These are phyloP conservation scores for Deakozyma indianensis DNA, from an alignment of 805 yeast genomes.

Conservation along the genomic window DNA sequence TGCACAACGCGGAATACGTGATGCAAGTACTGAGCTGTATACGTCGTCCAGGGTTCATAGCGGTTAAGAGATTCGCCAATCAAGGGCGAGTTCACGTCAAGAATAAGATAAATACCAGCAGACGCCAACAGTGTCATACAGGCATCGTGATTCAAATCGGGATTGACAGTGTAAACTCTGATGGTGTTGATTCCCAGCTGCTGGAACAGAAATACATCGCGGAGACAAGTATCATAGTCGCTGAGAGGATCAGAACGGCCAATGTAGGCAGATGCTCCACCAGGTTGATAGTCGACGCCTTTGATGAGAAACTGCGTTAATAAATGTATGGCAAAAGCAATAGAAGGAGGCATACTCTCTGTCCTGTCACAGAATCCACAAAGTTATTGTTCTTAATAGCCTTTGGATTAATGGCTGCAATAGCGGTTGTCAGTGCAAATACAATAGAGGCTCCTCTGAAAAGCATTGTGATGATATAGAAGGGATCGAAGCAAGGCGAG, in stretches of 20 bases:
- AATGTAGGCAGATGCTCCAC: constrained; percentile 69
- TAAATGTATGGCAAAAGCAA: not conserved
- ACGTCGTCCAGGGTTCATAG: constrained; percentile 88
- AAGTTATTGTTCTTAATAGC: constrained; percentile 57
- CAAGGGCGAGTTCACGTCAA: constrained; percentile 85
- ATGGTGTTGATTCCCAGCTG: constrained; percentile 76
- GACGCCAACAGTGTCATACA: constrained; percentile 87
- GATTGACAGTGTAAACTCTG: constrained; percentile 76
- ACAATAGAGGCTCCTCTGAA: not conserved
- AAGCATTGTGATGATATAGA: not conserved
- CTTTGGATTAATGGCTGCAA: constrained; percentile 43
- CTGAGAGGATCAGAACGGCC: constrained; percentile 57
- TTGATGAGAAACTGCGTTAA: constrained; percentile 46
- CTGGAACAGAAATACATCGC: constrained; percentile 73
- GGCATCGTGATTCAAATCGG: constrained; percentile 65
- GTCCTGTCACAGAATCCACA: constrained; percentile 55
- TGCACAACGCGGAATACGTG: constrained; percentile 71
- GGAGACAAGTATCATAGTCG: constrained; percentile 53
- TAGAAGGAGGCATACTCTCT: constrained; percentile 39
- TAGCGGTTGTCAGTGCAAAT: not conserved
- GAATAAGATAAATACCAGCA: constrained; percentile 81
- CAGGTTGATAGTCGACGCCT: constrained; percentile 94
- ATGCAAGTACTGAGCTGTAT: constrained; percentile 51
- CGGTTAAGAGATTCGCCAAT: constrained; percentile 68
- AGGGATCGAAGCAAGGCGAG: not conserved